Evolutionary conservation across 495 filamentous ascomycete species (phyloP), one percentile per base, ranked within the genome.

Genomic region (Jackrogersella multiformis): DNA sequence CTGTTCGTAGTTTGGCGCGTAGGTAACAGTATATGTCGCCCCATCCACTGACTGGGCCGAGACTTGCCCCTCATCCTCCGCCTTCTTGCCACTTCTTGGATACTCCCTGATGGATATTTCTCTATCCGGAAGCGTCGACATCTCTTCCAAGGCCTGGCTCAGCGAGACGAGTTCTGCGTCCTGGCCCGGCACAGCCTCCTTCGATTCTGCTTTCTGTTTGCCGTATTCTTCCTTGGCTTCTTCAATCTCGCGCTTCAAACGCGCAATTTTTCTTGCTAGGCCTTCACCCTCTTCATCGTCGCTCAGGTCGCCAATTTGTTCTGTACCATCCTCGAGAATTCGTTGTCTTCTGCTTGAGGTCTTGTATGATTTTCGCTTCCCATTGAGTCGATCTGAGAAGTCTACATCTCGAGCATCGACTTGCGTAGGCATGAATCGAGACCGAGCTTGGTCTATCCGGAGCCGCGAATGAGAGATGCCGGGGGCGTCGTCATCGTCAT

Each of bases 341-440:
- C 87, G 84, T 52, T 86, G 84, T 41, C 88, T 85, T 62, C 89
- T 84, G 26, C 81, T 87, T 12, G 89, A 90, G 30, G 86, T 89
- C 68, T 86, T 87, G 79, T 97, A 97, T 30, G 90, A 90, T 78
- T 89, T 90, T 32, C 93, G 84, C 73, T 94, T 95, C 35, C 83
- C 81, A 23, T 82, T 85, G 21, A 97, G 87, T 53, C 90, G 88
- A 76, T 96, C 91, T 1, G 92, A 95, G 77, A 94, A 94, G 74
- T 93, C 90, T 48, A 87, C 88, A 58, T 91, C 84, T 63, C 85
- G 82, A 49, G 92, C 89, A 72, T 94, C 89, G 15, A 94, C 83
- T 35, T 86, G 82, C 20, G 92, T 82, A 20, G 91, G 88, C 58
- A 89, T 81, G 74, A 97, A 97, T 56, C 86, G 85, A 23, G 85